phyloP scores from a whole-genome alignment of 805 yeast species.

The Sugiyamaella mastotermitis region DNA sequence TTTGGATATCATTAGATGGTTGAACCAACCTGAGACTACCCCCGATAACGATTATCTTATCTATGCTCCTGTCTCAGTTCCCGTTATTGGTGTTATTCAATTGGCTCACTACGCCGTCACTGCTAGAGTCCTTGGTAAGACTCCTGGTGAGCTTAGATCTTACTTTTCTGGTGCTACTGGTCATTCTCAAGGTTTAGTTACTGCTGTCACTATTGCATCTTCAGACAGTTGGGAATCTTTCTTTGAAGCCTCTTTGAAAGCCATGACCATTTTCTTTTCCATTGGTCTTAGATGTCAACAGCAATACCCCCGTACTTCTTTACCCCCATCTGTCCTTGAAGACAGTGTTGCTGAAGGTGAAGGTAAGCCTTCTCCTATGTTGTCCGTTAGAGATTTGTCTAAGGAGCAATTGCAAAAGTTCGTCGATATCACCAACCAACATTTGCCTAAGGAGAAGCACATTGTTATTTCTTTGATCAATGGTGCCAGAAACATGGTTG shows the following conservation, averaged over 20 bases:
- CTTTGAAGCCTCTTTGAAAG: constrained; percentile 62
- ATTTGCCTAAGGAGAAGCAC: constrained; percentile 86
- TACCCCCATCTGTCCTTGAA: constrained; percentile 88
- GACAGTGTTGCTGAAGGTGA: constrained; percentile 92
- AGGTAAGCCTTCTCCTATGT: constrained; percentile 97
- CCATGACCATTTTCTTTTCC: constrained; percentile 81
- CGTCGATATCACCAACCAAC: constrained; percentile 84
- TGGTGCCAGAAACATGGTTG: constrained; percentile 93
- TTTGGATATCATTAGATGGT: constrained; percentile 82
- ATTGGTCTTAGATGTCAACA: constrained; percentile 89
- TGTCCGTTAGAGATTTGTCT: constrained; percentile 85
- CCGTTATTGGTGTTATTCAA: constrained; percentile 95
- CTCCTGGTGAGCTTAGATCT: constrained; percentile 82
- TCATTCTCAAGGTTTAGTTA: constrained; percentile 56
- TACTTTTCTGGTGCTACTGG: constrained; percentile 44
- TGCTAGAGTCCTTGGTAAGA: constrained; percentile 72
- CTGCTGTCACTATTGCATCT: constrained; percentile 85
- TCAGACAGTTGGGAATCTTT: constrained; percentile 82
- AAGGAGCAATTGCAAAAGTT: constrained; percentile 69
- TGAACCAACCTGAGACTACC: constrained; percentile 73
- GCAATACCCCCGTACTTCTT: constrained; percentile 86
- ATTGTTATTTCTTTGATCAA: constrained; percentile 85
- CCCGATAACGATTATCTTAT: constrained; percentile 86
- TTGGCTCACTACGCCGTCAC: constrained; percentile 88
- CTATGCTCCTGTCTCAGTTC: constrained; percentile 91